These are phyloP conservation scores for Pseudozyma sp. DNA, from an alignment of 1,284 basidiomycete genomes.

Conservation along the genomic window DNA sequence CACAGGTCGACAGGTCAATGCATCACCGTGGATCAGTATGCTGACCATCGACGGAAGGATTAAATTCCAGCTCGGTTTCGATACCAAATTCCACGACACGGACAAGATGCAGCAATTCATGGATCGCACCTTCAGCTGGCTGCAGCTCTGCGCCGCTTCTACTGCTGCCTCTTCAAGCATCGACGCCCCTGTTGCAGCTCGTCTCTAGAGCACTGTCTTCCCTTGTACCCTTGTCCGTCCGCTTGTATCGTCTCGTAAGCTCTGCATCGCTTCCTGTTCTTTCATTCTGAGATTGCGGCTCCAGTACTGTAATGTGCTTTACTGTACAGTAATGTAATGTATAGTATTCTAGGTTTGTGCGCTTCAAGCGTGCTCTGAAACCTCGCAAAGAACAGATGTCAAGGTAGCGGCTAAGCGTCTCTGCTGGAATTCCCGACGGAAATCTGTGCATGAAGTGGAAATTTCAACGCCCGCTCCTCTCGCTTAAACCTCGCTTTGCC, in stretches of 20 bases:
- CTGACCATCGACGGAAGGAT: conserved; percentile 31
- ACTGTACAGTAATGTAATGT: too few relatives aligned
- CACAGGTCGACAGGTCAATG: conserved; percentile 37
- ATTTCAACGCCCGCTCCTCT: too few relatives aligned
- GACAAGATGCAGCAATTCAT: conserved; percentile 25
- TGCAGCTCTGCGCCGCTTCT: conserved; percentile 27
- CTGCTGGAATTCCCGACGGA: too few relatives aligned
- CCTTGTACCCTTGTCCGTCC: neutral
- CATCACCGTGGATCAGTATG: conserved; percentile 50
- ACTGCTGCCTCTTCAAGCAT: neutral
- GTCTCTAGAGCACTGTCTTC: conserved; percentile 7
- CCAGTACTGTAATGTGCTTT: too few relatives aligned
- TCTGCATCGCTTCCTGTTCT: too few relatives aligned
- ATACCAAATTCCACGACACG: conserved; percentile 35
- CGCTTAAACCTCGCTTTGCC: too few relatives aligned
- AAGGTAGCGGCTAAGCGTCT: too few relatives aligned
- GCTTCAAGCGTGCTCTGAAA: too few relatives aligned
- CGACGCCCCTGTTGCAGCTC: conserved; percentile 13
- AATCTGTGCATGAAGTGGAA: too few relatives aligned
- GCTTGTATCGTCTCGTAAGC: neutral
- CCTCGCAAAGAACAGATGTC: too few relatives aligned
- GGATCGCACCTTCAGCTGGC: conserved; percentile 20
- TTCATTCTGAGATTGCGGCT: too few relatives aligned
- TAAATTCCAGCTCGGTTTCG: conserved; percentile 38
- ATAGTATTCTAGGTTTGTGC: too few relatives aligned